phyloP scores from a whole-genome alignment of 2,329 filamentous ascomycete genomes.

The Trichoderma sp. region DNA sequence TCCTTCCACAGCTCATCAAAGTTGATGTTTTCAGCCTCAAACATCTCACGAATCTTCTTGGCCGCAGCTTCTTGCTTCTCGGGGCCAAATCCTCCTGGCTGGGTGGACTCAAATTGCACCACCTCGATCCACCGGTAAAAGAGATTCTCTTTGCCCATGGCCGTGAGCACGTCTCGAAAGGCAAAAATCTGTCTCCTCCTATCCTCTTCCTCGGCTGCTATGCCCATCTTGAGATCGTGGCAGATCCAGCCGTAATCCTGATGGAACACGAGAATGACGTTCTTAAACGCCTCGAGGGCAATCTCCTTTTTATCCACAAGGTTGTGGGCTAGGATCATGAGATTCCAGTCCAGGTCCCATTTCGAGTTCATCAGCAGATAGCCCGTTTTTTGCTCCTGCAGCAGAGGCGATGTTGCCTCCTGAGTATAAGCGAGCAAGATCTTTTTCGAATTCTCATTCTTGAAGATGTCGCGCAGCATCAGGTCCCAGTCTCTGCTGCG shows the following conservation, averaged over 20 bases:
- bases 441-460: conserved; percentile 53
- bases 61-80: conserved; percentile 74
- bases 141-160: conserved; percentile 80
- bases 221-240: conserved; percentile 60
- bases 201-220: conserved; percentile 59
- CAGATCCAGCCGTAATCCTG: conserved; percentile 67
- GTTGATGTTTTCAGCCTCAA: conserved; percentile 73
- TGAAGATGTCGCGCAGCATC: conserved; percentile 57
- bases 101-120: conserved; percentile 81
- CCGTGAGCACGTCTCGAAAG: conserved; percentile 74
- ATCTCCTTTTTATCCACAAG: conserved; percentile 66
- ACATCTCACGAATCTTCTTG: conserved; percentile 72
- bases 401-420: conserved; percentile 67
- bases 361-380: conserved; percentile 82
- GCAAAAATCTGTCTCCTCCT: conserved; percentile 72
- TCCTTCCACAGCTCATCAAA: conserved; percentile 80
- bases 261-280: conserved; percentile 68
- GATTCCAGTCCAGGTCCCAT: conserved; percentile 85
- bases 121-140: conserved; percentile 94
- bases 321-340: conserved; percentile 73
- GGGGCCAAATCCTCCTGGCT: conserved; percentile 74
- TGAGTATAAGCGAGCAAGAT: conserved; percentile 64
- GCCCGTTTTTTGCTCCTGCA: conserved; percentile 77
- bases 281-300: conserved; percentile 67
- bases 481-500: conserved; percentile 73